Evolutionary conservation across 169 alveolate genomes (phyloP), one percentile per base, ranked within the genome.

Genomic region (Perkinsus olseni): DNA sequence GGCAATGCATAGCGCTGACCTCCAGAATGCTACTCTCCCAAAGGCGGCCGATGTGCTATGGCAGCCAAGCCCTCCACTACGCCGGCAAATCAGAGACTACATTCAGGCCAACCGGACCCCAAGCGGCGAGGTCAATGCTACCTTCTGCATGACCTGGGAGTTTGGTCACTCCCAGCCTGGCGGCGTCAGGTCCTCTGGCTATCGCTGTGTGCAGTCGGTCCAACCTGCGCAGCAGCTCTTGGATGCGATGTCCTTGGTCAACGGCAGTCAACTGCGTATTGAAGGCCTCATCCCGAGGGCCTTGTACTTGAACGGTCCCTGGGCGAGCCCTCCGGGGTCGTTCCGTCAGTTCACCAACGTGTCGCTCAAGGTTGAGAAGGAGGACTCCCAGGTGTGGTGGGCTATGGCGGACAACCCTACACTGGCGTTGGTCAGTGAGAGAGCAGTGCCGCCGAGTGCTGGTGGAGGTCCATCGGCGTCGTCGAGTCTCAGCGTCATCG

Each of bases 141-240:
- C 82, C 10, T 62, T 62, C 82, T 62, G 82, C 17, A 4, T 62
- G 37, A 62, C 82, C 1, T 62, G 82, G 82, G 82, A 62, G 28
- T 62, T 62, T 62, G 82, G 82, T 28, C 82, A 62, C 82, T 62
- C 82, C 82, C 82, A 62, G 31, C 82, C 82, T 62, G 82, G 82
- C 82, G 17, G 82, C 17, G 82, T 62, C 1, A 8, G 34, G 34
- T 62, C 82, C 82, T 62, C 82, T 0, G 82, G 82, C 34, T 28
- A 28, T 28, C 82, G 17, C 31, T 62, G 82, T 24, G 34, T 62
- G 37, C 82, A 62, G 28, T 62, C 82, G 1, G 82, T 62, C 36
- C 36, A 62, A 24, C 82, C 37, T 0, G 82, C 82, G 17, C 82
- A 62, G 34, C 37, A 62, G 28, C 82, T 62, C 1, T 24, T 62